A percentile compares a stretch with the other conserved stretches of the same genome.
Evolutionary conservation across 225 moss, liverwort and hornwort genomes (phyloP).

Genomic region (Physcomitrium patens): DNA sequence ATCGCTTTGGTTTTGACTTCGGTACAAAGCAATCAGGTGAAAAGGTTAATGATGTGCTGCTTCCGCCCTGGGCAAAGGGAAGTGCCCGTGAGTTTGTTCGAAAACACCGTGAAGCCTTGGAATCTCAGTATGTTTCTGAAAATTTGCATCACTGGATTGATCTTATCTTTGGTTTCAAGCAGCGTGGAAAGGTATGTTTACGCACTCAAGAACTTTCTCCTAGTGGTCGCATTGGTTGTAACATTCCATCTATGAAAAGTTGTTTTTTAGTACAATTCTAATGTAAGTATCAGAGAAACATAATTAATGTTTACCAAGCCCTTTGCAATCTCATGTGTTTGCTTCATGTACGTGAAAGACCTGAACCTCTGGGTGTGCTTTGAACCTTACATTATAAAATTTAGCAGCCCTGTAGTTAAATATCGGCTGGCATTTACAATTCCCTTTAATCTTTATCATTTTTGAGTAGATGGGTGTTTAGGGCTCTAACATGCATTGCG

Average conservation of each 20-base stretch:
- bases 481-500: not conserved
- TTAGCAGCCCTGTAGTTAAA: not conserved
- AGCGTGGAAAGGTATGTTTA: conserved; percentile 74
- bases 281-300: not conserved
- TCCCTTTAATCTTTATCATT: not conserved
- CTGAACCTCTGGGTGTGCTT: not conserved
- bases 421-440: not conserved
- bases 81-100: conserved; percentile 88
- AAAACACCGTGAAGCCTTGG: conserved; percentile 88
- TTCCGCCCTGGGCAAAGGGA: conserved; percentile 94
- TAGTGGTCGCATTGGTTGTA: too few species aligned
- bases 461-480: not conserved
- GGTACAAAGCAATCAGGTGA: conserved; percentile 90
- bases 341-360: not conserved
- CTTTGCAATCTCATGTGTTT: not conserved
- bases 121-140: conserved; percentile 92
- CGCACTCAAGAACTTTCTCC: not conserved
- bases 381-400: not conserved
- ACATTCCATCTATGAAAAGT: too few species aligned
- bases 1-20: conserved; percentile 82
- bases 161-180: conserved; percentile 86
- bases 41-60: conserved; percentile 81
- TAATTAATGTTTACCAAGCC: not conserved
- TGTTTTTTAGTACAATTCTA: too few species aligned
- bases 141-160: conserved; percentile 96